These are phyloP conservation scores for Xylaria bambusicola DNA, from an alignment of 495 filamentous ascomycete species.

Conservation along the genomic window DNA sequence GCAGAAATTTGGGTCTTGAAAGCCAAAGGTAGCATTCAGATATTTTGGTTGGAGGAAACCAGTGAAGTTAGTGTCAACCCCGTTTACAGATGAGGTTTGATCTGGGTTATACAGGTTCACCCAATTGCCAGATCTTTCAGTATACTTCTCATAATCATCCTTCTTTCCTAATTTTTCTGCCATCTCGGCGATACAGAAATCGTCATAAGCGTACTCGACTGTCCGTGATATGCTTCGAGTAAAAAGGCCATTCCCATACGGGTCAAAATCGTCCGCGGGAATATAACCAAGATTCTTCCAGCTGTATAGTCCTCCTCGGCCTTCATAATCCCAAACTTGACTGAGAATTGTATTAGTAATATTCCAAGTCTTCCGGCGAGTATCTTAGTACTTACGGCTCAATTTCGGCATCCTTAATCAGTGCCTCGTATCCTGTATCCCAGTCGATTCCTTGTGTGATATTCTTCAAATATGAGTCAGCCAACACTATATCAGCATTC, in stretches of 20 bases:
- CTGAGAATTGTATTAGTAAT: slow-evolving; percentile 4
- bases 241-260: slow-evolving; percentile 60
- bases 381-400: slow-evolving; percentile 48
- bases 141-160: slow-evolving; percentile 60
- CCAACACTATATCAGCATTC: slow-evolving; percentile 68
- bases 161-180: slow-evolving; percentile 56
- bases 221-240: slow-evolving; percentile 69
- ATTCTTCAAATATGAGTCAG: slow-evolving; percentile 67
- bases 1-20: slow-evolving; percentile 59
- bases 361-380: background rate
- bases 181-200: slow-evolving; percentile 67
- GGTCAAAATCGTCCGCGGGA: slow-evolving; percentile 63
- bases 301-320: slow-evolving; percentile 62
- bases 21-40: slow-evolving; percentile 61
- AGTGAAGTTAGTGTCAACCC: slow-evolving; percentile 57
- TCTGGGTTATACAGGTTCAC: slow-evolving; percentile 61
- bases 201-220: slow-evolving; percentile 71
- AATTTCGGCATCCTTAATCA: slow-evolving; percentile 68
- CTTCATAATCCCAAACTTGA: slow-evolving; percentile 64
- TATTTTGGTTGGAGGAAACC: slow-evolving; percentile 68
- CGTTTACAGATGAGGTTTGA: slow-evolving; percentile 57
- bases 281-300: slow-evolving; percentile 68
- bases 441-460: slow-evolving; percentile 62
- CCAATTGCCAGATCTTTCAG: slow-evolving; percentile 60
- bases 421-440: slow-evolving; percentile 63